Evolutionary conservation across 805 yeast genomes (phyloP), one percentile per base, ranked within the genome.

Genomic region (Saturnispora bothae): DNA sequence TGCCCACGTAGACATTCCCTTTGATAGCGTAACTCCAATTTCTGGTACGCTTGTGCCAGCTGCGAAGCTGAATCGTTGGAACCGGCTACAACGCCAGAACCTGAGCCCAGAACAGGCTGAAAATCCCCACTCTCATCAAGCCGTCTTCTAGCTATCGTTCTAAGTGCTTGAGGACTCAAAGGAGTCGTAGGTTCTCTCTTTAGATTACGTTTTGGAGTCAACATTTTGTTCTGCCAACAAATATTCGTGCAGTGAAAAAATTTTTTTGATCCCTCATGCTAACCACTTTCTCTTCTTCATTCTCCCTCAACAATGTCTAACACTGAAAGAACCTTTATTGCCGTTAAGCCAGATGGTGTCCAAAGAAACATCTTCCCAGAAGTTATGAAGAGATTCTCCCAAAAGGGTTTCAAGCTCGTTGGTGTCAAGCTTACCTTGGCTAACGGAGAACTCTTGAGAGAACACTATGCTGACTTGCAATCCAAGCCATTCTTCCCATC

Each of bases 261-360:
- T n/a, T n/a, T n/a, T n/a, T n/a, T n/a, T n/a, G n/a, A n/a, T n/a
- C n/a, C n/a, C n/a, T n/a, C n/a, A n/a, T n/a, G n/a, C n/a, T n/a
- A n/a, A n/a, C n/a, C n/a, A n/a, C n/a, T n/a, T n/a, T n/a, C n/a
- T n/a, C n/a, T 28, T 28, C 19, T 33, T 33, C 28, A 22, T 33
- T 15, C n/a, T 10, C 31, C 20, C n/a, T 27, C 10, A 32, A 53
- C 44, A 51, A 72, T 71, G 78, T 71, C 78, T 44, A 63, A 64
- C 69, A 60, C 65, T 68, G 94, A 83, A 69, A 81, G 94, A 81
- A 83, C 94, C 61, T 83, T 83, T 63, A 83, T 83, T 70, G 94
- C 94, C 51, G 78, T 83, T 61, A 83, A 83, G 78, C 99, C 99
- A 69, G 99, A 92, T 69, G 99, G 97, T 71, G 97, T 92, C 76